Conservation (phyloP, 2,329 filamentous ascomycete species). For the Cephalotrichum gorgonifer region DNA sequence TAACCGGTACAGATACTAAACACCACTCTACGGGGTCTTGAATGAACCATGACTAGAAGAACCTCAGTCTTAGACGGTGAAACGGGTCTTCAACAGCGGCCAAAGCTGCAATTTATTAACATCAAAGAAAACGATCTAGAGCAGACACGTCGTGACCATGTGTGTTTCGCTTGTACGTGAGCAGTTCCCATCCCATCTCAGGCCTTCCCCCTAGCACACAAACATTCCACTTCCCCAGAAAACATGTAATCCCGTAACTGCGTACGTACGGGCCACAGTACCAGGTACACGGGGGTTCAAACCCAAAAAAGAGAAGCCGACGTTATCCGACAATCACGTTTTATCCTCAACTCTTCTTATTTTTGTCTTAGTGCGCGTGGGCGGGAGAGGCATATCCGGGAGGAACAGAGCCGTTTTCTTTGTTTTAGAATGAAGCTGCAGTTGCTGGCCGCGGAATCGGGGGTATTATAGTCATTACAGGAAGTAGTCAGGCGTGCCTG, state of each 20-base stretch:
- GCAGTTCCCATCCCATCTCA: too few species aligned
- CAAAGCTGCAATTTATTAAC: too few species aligned
- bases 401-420: background rate
- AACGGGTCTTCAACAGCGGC: too few species aligned
- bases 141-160: too few species aligned
- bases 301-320: background rate
- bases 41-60: too few species aligned
- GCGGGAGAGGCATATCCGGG: background rate
- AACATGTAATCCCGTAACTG: background rate
- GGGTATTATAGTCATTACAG: constrained; percentile 46
- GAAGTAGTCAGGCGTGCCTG: constrained; percentile 94
- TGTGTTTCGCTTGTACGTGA: too few species aligned
- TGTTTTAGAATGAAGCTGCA: background rate
- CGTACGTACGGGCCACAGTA: background rate
- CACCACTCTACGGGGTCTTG: too few species aligned
- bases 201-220: background rate
- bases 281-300: background rate
- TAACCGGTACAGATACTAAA: too few species aligned
- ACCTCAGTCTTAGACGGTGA: too few species aligned
- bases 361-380: background rate
- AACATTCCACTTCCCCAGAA: background rate
- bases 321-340: background rate
- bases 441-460: background rate
- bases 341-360: constrained; percentile 4
- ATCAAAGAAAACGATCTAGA: too few species aligned